Evolutionary conservation across 306 rosid species (phyloP), one percentile per base, ranked within the genome.

Genomic region (Malus sieversii): DNA sequence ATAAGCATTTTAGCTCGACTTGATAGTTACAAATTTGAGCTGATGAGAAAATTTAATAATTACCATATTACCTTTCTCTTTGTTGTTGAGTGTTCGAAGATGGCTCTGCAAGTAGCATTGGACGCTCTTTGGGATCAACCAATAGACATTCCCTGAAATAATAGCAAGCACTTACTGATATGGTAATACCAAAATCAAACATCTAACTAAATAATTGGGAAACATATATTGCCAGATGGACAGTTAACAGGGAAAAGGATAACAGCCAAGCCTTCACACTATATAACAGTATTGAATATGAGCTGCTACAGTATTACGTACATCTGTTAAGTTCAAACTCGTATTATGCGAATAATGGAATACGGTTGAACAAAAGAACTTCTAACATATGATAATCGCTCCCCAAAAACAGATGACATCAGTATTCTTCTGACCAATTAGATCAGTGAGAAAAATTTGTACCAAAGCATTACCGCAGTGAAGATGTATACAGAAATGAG

Each of bases 31-130:
- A 72, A 15, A 38, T 42, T 23, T 73, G n/a, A 73, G 38, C 55
- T 42, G 69, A 51, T 52, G 5, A 66, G 72, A 69, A 66, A 59
- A 23, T 59, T 57, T 66, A 67, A 66, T 51, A 11, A 82, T 46
- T 66, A 52, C 78, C 44, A 72, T 33, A 71, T 70, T 74, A 90
- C 99, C 91, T 92, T 84, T 95, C 99, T 81, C 99, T 90, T 81
- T 92, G 97, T 72, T 86, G 99, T 81, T 87, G 99, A 80, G 86
- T 78, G 81, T 89, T 95, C 6, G 81, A 95, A 73, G 96, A 95
- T 80, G 99, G 97, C 71, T 95, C 99, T 14, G 97, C 99, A 75
- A 95, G 97, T 74, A 95, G 93, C 97, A 95, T 92, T 32, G 99
- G 99, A 84, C 89, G 99, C 88, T 95, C 97, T 81, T 88, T 88